These are phyloP conservation scores for Candida awuae DNA, from an alignment of 805 yeast genomes.

Conservation along the genomic window DNA sequence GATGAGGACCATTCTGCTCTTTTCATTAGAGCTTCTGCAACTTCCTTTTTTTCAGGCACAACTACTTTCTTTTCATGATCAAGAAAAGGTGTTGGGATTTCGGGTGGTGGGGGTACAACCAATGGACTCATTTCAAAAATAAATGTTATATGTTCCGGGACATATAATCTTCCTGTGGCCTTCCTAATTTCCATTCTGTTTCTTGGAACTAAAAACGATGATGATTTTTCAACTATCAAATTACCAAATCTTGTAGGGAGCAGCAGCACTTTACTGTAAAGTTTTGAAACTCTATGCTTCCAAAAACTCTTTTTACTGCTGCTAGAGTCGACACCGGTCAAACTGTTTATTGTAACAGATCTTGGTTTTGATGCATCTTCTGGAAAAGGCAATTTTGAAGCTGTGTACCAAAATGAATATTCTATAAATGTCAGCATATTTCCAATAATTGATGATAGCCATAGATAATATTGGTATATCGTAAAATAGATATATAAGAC, in stretches of 20 bases:
- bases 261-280: not conserved
- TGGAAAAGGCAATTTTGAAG: slow-evolving; percentile 8
- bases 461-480: slow-evolving; percentile 5
- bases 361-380: slow-evolving; percentile 8
- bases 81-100: slow-evolving; percentile 36
- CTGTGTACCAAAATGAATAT: slow-evolving; percentile 17
- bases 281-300: not conserved
- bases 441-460: not conserved
- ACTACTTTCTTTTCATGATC: slow-evolving; percentile 33
- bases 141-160: slow-evolving; percentile 29
- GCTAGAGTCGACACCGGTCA: no score
- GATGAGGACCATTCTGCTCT: slow-evolving; percentile 35
- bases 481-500: slow-evolving; percentile 11
- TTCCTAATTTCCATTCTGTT: slow-evolving; percentile 10
- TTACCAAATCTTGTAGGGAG: slow-evolving; percentile 16
- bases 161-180: slow-evolving; percentile 12
- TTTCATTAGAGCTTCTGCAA: slow-evolving; percentile 24
- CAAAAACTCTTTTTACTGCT: not conserved
- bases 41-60: slow-evolving; percentile 32
- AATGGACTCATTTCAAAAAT: slow-evolving; percentile 27
- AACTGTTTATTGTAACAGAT: no score
- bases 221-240: slow-evolving; percentile 13
- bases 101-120: slow-evolving; percentile 33
- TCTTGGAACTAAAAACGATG: slow-evolving; percentile 20
- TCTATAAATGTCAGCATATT: slow-evolving; percentile 2